Percentiles rank a stretch among this genome's conserved stretches.
Evolutionary conservation across 495 filamentous ascomycete species (phyloP).

Genomic region (Neurospora africana): DNA sequence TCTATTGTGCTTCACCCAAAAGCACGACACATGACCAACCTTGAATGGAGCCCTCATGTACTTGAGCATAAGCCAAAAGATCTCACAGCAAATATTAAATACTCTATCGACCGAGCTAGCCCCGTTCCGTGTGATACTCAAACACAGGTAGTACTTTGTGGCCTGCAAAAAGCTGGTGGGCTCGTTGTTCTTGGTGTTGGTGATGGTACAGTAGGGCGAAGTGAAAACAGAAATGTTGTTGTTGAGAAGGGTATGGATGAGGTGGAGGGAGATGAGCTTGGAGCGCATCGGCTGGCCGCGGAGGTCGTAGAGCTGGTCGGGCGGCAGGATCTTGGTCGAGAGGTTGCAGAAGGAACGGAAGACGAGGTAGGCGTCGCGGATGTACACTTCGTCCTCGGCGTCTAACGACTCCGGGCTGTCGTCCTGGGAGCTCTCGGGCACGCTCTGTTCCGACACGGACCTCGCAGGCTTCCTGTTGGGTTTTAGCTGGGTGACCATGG

Average conservation of each 20-base stretch:
- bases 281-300: conserved; percentile 94
- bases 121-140: conserved; percentile 88
- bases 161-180: conserved; percentile 88
- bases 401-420: conserved; percentile 56
- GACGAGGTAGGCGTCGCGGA: conserved; percentile 92
- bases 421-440: conserved; percentile 35
- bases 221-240: conserved; percentile 82
- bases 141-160: conserved; percentile 88
- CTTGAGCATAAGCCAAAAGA: conserved; percentile 94
- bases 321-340: conserved; percentile 77
- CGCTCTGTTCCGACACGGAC: conserved; percentile 47
- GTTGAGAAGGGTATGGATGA: conserved; percentile 87
- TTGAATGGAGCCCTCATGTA: conserved; percentile 91
- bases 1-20: neutral
- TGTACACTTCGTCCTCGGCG: conserved; percentile 91
- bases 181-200: conserved; percentile 72
- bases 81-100: conserved; percentile 93
- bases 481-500: conserved; percentile 78
- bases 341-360: conserved; percentile 97
- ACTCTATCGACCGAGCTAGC: conserved; percentile 82
- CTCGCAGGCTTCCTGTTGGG: conserved; percentile 40
- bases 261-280: conserved; percentile 87
- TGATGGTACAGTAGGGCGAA: conserved; percentile 80
- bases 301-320: conserved; percentile 86
- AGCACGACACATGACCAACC: conserved; percentile 32